Conservation (phyloP, 2,329 filamentous ascomycete species). For the Fusarium siculi region DNA sequence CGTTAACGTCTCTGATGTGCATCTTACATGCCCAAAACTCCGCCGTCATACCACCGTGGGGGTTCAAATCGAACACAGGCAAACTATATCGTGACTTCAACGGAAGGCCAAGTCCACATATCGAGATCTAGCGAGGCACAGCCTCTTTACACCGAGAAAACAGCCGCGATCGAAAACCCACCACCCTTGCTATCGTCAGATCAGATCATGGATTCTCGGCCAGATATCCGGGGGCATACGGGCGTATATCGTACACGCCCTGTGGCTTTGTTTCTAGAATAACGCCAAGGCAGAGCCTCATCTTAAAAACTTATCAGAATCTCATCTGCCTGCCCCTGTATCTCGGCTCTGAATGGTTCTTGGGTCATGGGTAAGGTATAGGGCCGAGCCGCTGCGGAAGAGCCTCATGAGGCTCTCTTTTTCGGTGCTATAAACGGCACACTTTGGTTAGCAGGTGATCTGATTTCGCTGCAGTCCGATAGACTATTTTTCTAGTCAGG, state of each 20-base stretch:
- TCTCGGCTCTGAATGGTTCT: neutral
- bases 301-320: neutral
- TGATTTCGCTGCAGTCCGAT: neutral
- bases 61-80: neutral
- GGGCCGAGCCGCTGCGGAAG: conserved; percentile 17
- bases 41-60: conserved; percentile 5
- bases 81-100: neutral
- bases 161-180: conserved; percentile 11
- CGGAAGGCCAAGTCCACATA: conserved; percentile 29
- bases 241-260: conserved; percentile 4
- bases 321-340: conserved; percentile 10
- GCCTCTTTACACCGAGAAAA: conserved; percentile 29
- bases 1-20: neutral
- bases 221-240: conserved; percentile 22
- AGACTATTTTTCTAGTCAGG: neutral
- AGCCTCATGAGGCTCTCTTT: conserved; percentile 7
- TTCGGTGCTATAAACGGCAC: neutral
- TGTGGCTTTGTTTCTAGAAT: neutral
- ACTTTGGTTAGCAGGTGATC: neutral
- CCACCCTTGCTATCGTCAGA: conserved; percentile 13
- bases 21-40: neutral
- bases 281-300: conserved; percentile 11
- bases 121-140: conserved; percentile 9
- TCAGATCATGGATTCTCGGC: conserved; percentile 34
- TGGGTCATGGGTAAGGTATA: neutral